Conservation (phyloP, 352 stramenopile species). For the Phytopythium boreale region DNA sequence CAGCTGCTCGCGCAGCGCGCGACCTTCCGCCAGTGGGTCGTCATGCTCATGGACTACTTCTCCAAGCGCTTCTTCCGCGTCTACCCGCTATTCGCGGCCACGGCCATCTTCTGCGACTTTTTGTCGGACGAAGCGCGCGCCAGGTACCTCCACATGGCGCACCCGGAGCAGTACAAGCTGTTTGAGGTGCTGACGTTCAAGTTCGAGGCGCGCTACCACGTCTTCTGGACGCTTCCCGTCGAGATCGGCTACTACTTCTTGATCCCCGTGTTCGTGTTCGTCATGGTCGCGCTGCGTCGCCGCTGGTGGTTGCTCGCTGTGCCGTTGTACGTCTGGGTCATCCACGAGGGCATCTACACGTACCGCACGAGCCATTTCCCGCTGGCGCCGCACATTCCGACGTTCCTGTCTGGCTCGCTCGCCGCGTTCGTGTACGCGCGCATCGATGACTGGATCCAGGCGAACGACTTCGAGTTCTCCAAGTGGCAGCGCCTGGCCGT, state of each 20-base stretch:
- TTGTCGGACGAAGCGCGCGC: slow-evolving; percentile 26
- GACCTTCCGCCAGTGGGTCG: slow-evolving; percentile 15
- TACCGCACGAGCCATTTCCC: slow-evolving; percentile 24
- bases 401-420: slow-evolving; percentile 37
- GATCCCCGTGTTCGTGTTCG: slow-evolving; percentile 30
- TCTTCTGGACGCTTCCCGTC: slow-evolving; percentile 52
- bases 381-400: slow-evolving; percentile 24
- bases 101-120: slow-evolving; percentile 25
- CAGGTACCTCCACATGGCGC: slow-evolving; percentile 20
- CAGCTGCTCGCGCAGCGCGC: slow-evolving; percentile 18
- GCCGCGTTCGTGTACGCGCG: slow-evolving; percentile 26
- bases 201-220: slow-evolving; percentile 28
- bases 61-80: slow-evolving; percentile 51
- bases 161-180: slow-evolving; percentile 22
- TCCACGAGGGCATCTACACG: slow-evolving; percentile 14
- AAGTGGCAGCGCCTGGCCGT: slow-evolving; percentile 16
- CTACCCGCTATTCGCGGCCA: slow-evolving; percentile 47
- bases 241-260: slow-evolving; percentile 45
- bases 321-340: slow-evolving; percentile 19
- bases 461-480: slow-evolving; percentile 14
- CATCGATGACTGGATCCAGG: slow-evolving; percentile 16
- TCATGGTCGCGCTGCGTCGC: slow-evolving; percentile 12
- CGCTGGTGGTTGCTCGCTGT: slow-evolving; percentile 20
- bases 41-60: slow-evolving; percentile 36
- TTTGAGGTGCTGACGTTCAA: slow-evolving; percentile 38